Evolutionary conservation across 1,139 yeast genomes (phyloP).

Genomic region (Candida freyschussii): DNA sequence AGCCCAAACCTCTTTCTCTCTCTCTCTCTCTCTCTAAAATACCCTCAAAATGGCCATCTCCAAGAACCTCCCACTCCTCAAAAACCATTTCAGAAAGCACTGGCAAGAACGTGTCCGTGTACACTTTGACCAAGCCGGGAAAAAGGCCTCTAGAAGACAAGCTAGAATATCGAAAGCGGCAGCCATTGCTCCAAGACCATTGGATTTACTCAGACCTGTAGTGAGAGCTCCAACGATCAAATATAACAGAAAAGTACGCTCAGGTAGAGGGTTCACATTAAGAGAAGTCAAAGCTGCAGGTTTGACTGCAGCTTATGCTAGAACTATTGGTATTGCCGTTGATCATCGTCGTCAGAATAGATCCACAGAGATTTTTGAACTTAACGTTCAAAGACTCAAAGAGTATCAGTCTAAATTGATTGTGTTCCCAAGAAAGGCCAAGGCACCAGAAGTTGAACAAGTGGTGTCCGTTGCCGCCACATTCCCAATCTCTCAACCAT

Average conservation of each 20-base stretch:
- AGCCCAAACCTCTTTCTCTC: too few species aligned
- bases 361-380: conserved; percentile 91
- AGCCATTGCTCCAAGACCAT: conserved; percentile 94
- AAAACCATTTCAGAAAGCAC: conserved; percentile 98
- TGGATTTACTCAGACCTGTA: conserved; percentile 93
- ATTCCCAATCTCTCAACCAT: conserved; percentile 88
- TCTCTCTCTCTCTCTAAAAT: too few species aligned
- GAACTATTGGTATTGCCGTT: conserved; percentile 97
- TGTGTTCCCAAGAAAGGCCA: conserved; percentile 67
- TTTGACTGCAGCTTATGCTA: conserved; percentile 90
- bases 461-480: conserved; percentile 66
- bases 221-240: conserved; percentile 98
- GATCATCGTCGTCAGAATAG: conserved; percentile 99
- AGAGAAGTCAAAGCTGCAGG: conserved; percentile 99
- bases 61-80: conserved; percentile 96
- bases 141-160: conserved; percentile 94
- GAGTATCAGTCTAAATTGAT: conserved; percentile 96
- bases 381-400: conserved; percentile 93
- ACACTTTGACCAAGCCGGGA: conserved; percentile 99
- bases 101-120: conserved; percentile 99
- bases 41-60: conserved; percentile 67
- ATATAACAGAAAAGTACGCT: conserved; percentile 99
- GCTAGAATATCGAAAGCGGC: conserved; percentile 95
- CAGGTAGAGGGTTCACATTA: conserved; percentile 98
- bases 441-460: conserved; percentile 77